Evolutionary conservation across 1,284 basidiomycete species (phyloP).

Genomic region (Hemileccinum hortonii): DNA sequence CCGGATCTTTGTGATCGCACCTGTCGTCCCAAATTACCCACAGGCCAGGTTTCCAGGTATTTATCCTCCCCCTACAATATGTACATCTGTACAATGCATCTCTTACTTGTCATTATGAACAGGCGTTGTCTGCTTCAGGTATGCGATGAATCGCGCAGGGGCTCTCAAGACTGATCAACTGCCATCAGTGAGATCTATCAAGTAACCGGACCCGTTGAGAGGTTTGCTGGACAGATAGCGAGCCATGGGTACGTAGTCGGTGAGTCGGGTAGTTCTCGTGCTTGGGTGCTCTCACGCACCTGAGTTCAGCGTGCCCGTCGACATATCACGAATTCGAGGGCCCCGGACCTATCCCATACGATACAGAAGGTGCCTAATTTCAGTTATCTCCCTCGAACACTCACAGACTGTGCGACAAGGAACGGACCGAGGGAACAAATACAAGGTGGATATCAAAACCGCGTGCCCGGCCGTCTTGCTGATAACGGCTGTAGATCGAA

Average conservation of each 20-base stretch:
- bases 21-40: conserved; percentile 68
- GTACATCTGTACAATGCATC: background rate
- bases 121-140: conserved; percentile 83
- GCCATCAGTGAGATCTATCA: conserved; percentile 75
- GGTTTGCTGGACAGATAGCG: conserved; percentile 90
- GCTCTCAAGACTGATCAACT: conserved; percentile 3
- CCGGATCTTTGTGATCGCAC: conserved; percentile 75
- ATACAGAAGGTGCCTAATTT: conserved; percentile 61
- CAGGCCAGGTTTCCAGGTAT: conserved; percentile 79
- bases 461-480: conserved; percentile 6
- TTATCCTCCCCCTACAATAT: too few relatives aligned
- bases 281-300: conserved; percentile 1
- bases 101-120: conserved; percentile 7
- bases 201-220: conserved; percentile 83
- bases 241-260: conserved; percentile 83
- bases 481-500: conserved; percentile 57
- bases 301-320: conserved; percentile 66
- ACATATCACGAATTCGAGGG: conserved; percentile 90
- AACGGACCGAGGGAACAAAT: conserved; percentile 85
- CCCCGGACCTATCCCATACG: conserved; percentile 84
- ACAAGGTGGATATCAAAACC: conserved; percentile 57
- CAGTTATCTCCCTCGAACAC: background rate
- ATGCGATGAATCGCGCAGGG: conserved; percentile 6
- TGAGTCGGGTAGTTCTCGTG: conserved; percentile 29
- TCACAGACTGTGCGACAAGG: conserved; percentile 29